Evolutionary conservation across 176 grass and related monocot genomes (phyloP).

Genomic region (bread wheat (Triticum aestivum)): IWGSC_CS_RefSeq_v2.1 NC_057813.1:596093973-596094472

Average conservation of each 20-base stretch:
- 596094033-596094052: constrained; percentile 71
- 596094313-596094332: constrained; percentile 57
- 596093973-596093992: constrained; percentile 59
- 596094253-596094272: constrained; percentile 66
- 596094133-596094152: constrained; percentile 56
- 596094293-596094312: constrained; percentile 54
- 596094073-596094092: constrained; percentile 66
- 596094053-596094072: constrained; percentile 42
- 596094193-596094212: constrained; percentile 80
- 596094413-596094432: constrained; percentile 60
- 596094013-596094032: constrained; percentile 43
- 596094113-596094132: constrained; percentile 62
- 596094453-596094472: constrained; percentile 52
- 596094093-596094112: constrained; percentile 55
- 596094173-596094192: constrained; percentile 47
- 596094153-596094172: constrained; percentile 41
- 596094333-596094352: constrained; percentile 46
- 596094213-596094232: constrained; percentile 69
- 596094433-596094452: constrained; percentile 52
- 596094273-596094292: constrained; percentile 49
- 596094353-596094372: constrained; percentile 48
- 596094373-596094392: constrained; percentile 57
- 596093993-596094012: constrained; percentile 59
- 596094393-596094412: constrained; percentile 72
- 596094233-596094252: constrained; percentile 75